Conservation (phyloP, 148 eudicot genomes). For the Spergularia marina region DNA sequence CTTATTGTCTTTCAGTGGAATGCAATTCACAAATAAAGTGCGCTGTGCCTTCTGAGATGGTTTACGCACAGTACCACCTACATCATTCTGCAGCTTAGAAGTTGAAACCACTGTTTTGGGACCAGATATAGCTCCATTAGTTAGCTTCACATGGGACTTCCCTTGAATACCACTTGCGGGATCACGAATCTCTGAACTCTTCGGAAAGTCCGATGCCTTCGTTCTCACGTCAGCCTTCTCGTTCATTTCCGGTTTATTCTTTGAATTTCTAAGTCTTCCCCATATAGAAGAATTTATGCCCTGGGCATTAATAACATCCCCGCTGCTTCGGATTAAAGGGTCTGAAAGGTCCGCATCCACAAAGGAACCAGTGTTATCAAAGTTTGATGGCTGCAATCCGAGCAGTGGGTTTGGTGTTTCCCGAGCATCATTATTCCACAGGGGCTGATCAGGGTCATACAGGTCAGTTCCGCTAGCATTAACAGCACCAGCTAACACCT, state of each 20-base stretch:
- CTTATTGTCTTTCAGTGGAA: conserved; percentile 81
- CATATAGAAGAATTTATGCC: conserved; percentile 49
- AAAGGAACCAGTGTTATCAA: conserved; percentile 46
- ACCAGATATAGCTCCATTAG: conserved; percentile 29
- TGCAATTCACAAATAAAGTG: conserved; percentile 70
- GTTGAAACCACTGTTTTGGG: conserved; percentile 37
- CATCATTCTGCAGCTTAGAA: conserved; percentile 44
- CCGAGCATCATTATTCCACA: conserved; percentile 65
- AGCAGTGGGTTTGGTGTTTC: conserved; percentile 50
- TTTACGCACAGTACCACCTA: conserved; percentile 40
- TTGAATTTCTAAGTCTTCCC: conserved; percentile 55
- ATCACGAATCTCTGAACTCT: conserved; percentile 30
- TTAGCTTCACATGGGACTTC: conserved; percentile 37
- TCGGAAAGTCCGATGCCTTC: conserved; percentile 36
- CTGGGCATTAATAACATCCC: conserved; percentile 46
- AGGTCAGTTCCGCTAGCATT: conserved; percentile 66
- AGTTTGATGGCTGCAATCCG: conserved; percentile 39
- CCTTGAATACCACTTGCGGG: conserved; percentile 31
- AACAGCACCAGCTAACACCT: conserved; percentile 37
- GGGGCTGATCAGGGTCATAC: conserved; percentile 97
- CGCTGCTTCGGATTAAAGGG: conserved; percentile 32
- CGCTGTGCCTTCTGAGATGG: conserved; percentile 72
- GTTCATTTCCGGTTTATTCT: conserved; percentile 45
- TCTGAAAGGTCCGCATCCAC: conserved; percentile 45
- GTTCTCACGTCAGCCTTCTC: conserved; percentile 39